A percentile compares a stretch with the other conserved stretches of the same genome.
Conservation (phyloP, 129 eudicot genomes). For the Ambrosia artemisiifolia region DNA sequence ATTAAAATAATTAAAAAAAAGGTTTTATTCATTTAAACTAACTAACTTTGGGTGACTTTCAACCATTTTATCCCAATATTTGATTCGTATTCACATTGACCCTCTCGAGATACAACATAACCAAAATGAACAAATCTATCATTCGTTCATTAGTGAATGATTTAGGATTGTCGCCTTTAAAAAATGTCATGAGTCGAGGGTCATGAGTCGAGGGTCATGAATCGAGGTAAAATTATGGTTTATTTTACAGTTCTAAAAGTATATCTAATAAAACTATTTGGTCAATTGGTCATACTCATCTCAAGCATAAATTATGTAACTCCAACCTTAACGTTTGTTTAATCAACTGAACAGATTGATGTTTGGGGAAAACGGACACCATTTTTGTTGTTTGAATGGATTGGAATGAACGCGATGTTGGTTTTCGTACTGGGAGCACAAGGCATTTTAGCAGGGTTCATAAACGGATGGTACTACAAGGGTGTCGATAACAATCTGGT, state of each 20-base stretch:
- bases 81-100: no score
- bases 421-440: slow-evolving; percentile 80
- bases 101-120: no score
- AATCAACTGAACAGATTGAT: slow-evolving; percentile 56
- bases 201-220: no score
- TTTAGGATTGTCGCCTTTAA: no score
- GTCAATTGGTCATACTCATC: not conserved
- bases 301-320: not conserved
- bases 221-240: not conserved
- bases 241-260: not conserved
- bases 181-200: not conserved
- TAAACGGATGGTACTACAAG: slow-evolving; percentile 84
- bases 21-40: no score
- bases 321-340: not conserved
- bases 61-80: no score
- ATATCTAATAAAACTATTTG: not conserved
- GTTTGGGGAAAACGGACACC: slow-evolving; percentile 67
- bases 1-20: no score
- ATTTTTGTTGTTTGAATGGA: slow-evolving; percentile 79
- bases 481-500: slow-evolving; percentile 59
- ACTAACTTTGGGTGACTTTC: no score
- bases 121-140: no score
- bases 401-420: slow-evolving; percentile 88
- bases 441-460: slow-evolving; percentile 72
- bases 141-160: no score